A percentile compares a stretch with the other conserved stretches of the same genome.
Evolutionary conservation across 2,329 filamentous ascomycete genomes (phyloP).

Genomic region (Microdochium bolleyi): DNA sequence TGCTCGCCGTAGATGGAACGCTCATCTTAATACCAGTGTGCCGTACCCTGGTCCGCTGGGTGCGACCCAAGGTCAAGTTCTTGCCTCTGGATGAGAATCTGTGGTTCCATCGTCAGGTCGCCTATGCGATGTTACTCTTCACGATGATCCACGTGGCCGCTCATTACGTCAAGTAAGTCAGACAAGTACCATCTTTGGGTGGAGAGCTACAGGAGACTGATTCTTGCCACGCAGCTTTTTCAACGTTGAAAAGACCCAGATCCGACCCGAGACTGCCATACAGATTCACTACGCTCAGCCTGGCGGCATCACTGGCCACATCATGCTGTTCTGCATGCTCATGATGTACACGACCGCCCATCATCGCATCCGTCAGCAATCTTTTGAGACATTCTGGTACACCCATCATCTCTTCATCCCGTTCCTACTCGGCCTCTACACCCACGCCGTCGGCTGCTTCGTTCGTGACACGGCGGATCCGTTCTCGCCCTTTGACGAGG

Average conservation of each 20-base stretch:
- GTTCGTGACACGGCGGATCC: slow-evolving; percentile 70
- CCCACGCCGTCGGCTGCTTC: slow-evolving; percentile 92
- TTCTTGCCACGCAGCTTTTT: slow-evolving; percentile 88
- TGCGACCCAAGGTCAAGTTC: slow-evolving; percentile 82
- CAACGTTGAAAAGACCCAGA: slow-evolving; percentile 81
- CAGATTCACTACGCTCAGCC: slow-evolving; percentile 88
- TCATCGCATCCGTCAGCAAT: slow-evolving; percentile 88
- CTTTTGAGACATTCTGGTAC: slow-evolving; percentile 98
- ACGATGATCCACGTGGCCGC: slow-evolving; percentile 66
- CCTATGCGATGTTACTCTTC: slow-evolving; percentile 82
- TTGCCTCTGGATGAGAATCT: slow-evolving; percentile 92
- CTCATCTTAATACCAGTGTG: slow-evolving; percentile 93
- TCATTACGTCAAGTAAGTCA: slow-evolving; percentile 85
- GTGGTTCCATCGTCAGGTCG: slow-evolving; percentile 94
- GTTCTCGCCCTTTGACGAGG: slow-evolving; percentile 77
- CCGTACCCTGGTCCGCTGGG: slow-evolving; percentile 74
- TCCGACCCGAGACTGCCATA: slow-evolving; percentile 72
- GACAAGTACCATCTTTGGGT: not conserved
- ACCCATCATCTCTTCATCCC: slow-evolving; percentile 98
- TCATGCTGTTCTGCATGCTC: slow-evolving; percentile 99
- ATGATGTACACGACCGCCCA: slow-evolving; percentile 97
- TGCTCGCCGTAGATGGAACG: slow-evolving; percentile 74
- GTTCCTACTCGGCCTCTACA: slow-evolving; percentile 89
- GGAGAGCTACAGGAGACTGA: too few species aligned
- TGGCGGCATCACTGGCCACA: slow-evolving; percentile 88